Percentiles rank a stretch among this genome's conserved stretches.
phyloP scores from a whole-genome alignment of 306 rosid genomes.

The Spatholobus suberectus region DNA sequence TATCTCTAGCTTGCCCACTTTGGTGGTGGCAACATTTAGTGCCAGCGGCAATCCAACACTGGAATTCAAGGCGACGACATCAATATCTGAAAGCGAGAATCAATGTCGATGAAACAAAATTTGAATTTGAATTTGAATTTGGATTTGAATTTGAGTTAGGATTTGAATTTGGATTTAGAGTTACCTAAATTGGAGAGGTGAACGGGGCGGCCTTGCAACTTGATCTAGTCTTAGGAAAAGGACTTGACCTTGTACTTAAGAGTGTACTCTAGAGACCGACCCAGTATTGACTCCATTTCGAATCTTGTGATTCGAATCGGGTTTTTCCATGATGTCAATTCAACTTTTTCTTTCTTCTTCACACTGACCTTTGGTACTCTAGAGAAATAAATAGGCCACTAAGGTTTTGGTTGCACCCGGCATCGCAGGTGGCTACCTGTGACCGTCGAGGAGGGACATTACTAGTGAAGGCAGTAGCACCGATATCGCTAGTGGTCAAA shows the following conservation, averaged over 20 bases:
- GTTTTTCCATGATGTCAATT: not conserved
- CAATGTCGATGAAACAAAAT: not conserved
- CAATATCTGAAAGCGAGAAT: constrained; percentile 57
- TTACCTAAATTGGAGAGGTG: constrained; percentile 84
- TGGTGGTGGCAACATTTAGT: constrained; percentile 73
- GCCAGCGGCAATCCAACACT: constrained; percentile 94
- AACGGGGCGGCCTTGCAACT: constrained; percentile 77
- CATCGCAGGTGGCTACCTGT: too few relatives aligned
- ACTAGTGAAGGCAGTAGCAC: too few relatives aligned
- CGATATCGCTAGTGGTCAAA: too few relatives aligned
- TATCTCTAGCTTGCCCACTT: constrained; percentile 80
- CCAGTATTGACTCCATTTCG: constrained; percentile 78
- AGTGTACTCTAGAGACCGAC: constrained; percentile 81
- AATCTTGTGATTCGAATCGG: constrained; percentile 35
- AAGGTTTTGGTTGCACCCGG: too few relatives aligned
- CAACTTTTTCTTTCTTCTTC: constrained; percentile 1
- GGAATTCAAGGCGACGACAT: constrained; percentile 89
- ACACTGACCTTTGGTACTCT: not conserved
- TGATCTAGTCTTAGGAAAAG: constrained; percentile 85
- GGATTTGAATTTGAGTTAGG: not conserved
- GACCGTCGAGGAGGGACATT: too few relatives aligned
- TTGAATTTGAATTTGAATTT: not conserved
- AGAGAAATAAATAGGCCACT: too few relatives aligned
- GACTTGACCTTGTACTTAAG: constrained; percentile 93
- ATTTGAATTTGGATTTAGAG: not conserved